phyloP scores from a whole-genome alignment of 305 asterid species.

The Fraxinus baroniana region DNA sequence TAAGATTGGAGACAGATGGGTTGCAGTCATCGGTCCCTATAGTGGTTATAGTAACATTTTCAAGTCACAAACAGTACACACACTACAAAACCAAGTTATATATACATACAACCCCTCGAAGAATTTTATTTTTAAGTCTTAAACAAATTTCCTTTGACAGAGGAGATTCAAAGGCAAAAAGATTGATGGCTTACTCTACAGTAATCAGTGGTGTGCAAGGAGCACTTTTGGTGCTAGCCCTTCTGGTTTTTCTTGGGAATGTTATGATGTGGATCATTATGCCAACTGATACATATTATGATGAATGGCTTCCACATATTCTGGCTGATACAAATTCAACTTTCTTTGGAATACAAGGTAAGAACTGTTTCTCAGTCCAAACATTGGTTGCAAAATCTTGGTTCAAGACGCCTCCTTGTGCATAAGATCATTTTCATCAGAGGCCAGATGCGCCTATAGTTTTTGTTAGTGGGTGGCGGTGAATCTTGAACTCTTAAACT shows the following conservation, averaged over 20 bases:
- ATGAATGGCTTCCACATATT: slow-evolving; percentile 69
- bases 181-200: slow-evolving; percentile 34
- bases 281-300: slow-evolving; percentile 84
- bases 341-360: slow-evolving; percentile 88
- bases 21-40: slow-evolving; percentile 36
- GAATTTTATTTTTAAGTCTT: no score
- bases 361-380: not conserved
- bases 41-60: slow-evolving; percentile 33
- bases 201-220: slow-evolving; percentile 40
- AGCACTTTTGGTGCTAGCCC: slow-evolving; percentile 49
- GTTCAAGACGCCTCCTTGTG: not conserved
- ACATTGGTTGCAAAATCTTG: not conserved
- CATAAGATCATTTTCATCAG: no score
- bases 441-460: not conserved
- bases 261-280: slow-evolving; percentile 91
- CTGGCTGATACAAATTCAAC: slow-evolving; percentile 67
- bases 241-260: slow-evolving; percentile 74
- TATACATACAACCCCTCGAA: not conserved
- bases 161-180: slow-evolving; percentile 1
- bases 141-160: slow-evolving; percentile 5
- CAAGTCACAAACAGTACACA: slow-evolving; percentile 28
- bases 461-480: not conserved
- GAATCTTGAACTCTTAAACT: not conserved
- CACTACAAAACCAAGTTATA: slow-evolving; percentile 5
- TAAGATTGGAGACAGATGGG: slow-evolving; percentile 17